phyloP scores from a whole-genome alignment of 495 filamentous ascomycete species.

The Xanthoparmelia taractica region DNA sequence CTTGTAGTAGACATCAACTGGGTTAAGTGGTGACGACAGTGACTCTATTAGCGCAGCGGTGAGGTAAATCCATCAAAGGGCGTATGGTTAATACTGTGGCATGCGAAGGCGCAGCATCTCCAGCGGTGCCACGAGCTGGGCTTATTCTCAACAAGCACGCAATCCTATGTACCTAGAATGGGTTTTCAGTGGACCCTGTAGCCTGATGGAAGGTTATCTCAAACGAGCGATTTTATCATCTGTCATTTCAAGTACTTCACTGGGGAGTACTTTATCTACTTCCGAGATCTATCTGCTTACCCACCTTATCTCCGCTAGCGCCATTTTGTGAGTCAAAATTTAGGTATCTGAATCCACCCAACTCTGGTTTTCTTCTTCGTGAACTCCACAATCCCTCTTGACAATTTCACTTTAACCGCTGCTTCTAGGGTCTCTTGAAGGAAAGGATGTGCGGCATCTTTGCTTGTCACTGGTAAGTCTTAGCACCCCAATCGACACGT shows the following conservation, averaged over 20 bases:
- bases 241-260: no score
- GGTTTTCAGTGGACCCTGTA: background rate
- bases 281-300: background rate
- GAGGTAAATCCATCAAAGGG: background rate
- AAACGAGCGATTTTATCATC: background rate
- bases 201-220: background rate
- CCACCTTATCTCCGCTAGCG: slow-evolving; percentile 3
- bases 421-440: background rate
- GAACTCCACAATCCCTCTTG: background rate
- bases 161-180: background rate
- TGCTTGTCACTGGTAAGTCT: slow-evolving; percentile 77
- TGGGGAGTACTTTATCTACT: background rate
- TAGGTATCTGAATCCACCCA: background rate
- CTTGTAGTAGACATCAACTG: background rate
- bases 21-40: background rate
- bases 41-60: background rate
- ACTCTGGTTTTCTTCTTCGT: background rate
- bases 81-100: background rate
- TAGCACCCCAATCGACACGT: background rate
- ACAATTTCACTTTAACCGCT: background rate
- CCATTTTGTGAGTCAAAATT: background rate
- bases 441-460: slow-evolving; percentile 71
- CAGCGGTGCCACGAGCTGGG: background rate
- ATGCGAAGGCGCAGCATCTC: background rate
- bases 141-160: background rate